phyloP scores from a whole-genome alignment of 441 rosid species.

The Aquilaria agallochum region DNA sequence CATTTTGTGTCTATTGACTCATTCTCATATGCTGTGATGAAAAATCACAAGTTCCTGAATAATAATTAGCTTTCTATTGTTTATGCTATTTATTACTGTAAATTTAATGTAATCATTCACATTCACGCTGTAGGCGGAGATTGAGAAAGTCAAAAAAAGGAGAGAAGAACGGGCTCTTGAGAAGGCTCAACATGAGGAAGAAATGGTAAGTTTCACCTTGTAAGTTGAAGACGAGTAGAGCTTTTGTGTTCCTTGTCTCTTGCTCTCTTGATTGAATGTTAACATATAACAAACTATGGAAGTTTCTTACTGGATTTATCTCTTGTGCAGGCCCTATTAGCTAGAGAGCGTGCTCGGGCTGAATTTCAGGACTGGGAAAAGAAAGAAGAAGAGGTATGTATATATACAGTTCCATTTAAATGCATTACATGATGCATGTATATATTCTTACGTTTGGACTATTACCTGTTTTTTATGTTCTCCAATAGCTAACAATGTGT shows the following conservation, averaged over 20 bases:
- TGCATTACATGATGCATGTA: constrained; percentile 8
- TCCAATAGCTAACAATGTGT: constrained; percentile 11
- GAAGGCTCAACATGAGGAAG: constrained; percentile 94
- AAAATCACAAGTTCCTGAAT: constrained; percentile 1
- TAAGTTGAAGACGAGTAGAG: neutral
- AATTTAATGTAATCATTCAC: constrained; percentile 1
- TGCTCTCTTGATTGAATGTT: constrained; percentile 4
- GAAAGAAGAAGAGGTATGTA: constrained; percentile 84
- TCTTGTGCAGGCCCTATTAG: constrained; percentile 67
- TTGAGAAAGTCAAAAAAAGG: constrained; percentile 94
- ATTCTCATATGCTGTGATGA: neutral
- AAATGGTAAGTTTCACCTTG: constrained; percentile 54
- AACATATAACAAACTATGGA: too few species aligned
- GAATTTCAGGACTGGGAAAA: constrained; percentile 99
- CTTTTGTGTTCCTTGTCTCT: constrained; percentile 5
- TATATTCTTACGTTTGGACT: neutral
- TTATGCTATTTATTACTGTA: too few species aligned
- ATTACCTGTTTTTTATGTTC: neutral
- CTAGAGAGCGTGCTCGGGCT: constrained; percentile 97
- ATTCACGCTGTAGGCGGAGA: constrained; percentile 60
- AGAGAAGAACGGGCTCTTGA: constrained; percentile 95
- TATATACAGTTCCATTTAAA: neutral
- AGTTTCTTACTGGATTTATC: neutral
- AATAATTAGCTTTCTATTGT: too few species aligned
- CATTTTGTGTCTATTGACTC: too few species aligned